Conservation (phyloP, 2,329 filamentous ascomycete species). For the Tolypocladium tundrense region DNA sequence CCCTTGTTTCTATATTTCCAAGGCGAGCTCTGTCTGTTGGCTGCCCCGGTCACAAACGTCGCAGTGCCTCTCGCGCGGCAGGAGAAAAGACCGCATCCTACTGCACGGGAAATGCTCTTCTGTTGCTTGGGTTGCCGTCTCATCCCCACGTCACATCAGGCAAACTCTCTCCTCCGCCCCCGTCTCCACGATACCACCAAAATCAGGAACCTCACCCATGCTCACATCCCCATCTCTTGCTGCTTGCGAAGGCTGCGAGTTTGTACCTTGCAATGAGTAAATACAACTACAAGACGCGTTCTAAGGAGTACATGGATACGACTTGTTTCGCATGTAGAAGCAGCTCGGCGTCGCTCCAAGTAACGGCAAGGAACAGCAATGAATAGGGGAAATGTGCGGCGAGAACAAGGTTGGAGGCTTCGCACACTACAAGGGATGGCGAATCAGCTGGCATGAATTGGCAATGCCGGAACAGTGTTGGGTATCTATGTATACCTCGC, state of each 20-base stretch:
- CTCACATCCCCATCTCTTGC: background rate
- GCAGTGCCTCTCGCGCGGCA: background rate
- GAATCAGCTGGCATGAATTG: background rate
- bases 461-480: constrained; percentile 3
- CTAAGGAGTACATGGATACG: background rate
- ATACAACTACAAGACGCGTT: background rate
- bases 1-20: background rate
- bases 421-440: background rate
- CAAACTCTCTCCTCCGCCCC: background rate
- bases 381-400: background rate
- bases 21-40: background rate
- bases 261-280: background rate
- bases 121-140: background rate
- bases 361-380: too few species aligned
- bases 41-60: background rate
- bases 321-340: background rate
- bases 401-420: background rate
- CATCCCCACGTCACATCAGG: constrained; percentile 1
- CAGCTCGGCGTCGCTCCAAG: background rate
- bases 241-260: background rate
- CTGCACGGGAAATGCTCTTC: background rate
- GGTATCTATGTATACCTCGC: constrained; percentile 7
- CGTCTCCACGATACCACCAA: background rate
- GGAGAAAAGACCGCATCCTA: background rate
- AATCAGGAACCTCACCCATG: background rate